Conservation (phyloP, 169 alveolate genomes). For the Plasmodium sp. region DNA sequence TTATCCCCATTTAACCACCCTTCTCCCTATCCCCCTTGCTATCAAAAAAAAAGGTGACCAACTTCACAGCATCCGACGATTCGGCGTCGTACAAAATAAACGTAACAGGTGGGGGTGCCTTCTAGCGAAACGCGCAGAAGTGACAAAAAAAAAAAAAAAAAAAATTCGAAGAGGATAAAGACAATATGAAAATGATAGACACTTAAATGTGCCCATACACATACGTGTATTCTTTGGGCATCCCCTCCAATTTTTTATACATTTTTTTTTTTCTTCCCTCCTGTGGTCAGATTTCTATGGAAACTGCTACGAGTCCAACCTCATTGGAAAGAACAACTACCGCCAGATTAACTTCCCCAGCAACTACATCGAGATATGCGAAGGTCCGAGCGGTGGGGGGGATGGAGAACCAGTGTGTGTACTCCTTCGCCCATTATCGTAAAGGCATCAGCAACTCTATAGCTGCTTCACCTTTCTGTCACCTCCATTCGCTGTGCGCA, state of each 20-base stretch:
- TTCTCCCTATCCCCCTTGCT: not conserved
- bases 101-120: slow-evolving; percentile 6
- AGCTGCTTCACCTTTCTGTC: not conserved
- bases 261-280: not conserved
- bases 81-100: slow-evolving; percentile 30
- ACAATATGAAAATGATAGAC: not conserved
- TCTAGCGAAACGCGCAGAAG: not conserved
- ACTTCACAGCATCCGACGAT: slow-evolving; percentile 39
- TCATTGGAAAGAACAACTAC: not conserved
- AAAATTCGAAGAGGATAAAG: not conserved
- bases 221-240: not conserved
- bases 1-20: not conserved
- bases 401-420: not conserved
- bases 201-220: not conserved
- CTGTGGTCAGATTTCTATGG: slow-evolving; percentile 12
- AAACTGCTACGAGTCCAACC: slow-evolving; percentile 44
- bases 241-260: not conserved
- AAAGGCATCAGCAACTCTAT: not conserved
- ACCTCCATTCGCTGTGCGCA: not conserved
- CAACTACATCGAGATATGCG: slow-evolving; percentile 39
- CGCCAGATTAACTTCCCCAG: slow-evolving; percentile 42
- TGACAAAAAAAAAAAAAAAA: not conserved
- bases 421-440: not conserved
- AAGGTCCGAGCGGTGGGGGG: not conserved
- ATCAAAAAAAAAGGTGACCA: slow-evolving; percentile 43